Percentiles rank a stretch among this genome's conserved stretches.
phyloP scores from a whole-genome alignment of 305 asterid genomes.

The Ajuga reptans region DNA sequence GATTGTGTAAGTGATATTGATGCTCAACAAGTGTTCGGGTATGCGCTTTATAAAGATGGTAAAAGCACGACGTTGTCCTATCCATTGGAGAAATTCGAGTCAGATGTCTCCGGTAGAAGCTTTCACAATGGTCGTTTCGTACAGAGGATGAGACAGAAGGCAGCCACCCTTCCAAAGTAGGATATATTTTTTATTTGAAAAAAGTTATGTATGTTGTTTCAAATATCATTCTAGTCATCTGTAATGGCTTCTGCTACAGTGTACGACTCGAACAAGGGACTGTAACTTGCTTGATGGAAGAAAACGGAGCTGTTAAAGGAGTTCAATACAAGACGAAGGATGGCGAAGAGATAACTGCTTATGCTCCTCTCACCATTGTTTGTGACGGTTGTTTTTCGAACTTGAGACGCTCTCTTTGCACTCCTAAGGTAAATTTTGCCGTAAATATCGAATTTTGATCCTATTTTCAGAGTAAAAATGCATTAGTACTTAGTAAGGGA shows the following conservation, averaged over 20 bases:
- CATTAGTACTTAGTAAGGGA: no score
- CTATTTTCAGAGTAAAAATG: no score
- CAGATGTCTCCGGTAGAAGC: slow-evolving; percentile 62
- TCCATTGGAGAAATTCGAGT: slow-evolving; percentile 53
- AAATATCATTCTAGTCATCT: no score
- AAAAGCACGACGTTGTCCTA: slow-evolving; percentile 43
- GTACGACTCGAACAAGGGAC: slow-evolving; percentile 71
- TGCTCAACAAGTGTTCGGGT: slow-evolving; percentile 60
- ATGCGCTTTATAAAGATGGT: slow-evolving; percentile 67
- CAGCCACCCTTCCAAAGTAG: slow-evolving; percentile 62
- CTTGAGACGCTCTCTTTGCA: slow-evolving; percentile 60
- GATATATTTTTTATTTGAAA: no score
- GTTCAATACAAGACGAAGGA: slow-evolving; percentile 60
- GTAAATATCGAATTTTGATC: no score
- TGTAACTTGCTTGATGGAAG: slow-evolving; percentile 63
- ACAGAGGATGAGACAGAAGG: slow-evolving; percentile 73
- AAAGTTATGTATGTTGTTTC: no score
- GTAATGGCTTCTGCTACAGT: slow-evolving; percentile 40
- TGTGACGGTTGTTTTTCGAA: slow-evolving; percentile 80
- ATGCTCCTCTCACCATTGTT: slow-evolving; percentile 75
- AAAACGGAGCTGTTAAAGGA: slow-evolving; percentile 53
- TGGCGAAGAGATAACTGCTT: slow-evolving; percentile 43
- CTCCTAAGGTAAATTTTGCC: slow-evolving; percentile 59
- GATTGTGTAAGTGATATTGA: slow-evolving; percentile 59
- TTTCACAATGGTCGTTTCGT: slow-evolving; percentile 79